phyloP scores from a whole-genome alignment of 805 yeast genomes.

The Ogataea chonburiensis region DNA sequence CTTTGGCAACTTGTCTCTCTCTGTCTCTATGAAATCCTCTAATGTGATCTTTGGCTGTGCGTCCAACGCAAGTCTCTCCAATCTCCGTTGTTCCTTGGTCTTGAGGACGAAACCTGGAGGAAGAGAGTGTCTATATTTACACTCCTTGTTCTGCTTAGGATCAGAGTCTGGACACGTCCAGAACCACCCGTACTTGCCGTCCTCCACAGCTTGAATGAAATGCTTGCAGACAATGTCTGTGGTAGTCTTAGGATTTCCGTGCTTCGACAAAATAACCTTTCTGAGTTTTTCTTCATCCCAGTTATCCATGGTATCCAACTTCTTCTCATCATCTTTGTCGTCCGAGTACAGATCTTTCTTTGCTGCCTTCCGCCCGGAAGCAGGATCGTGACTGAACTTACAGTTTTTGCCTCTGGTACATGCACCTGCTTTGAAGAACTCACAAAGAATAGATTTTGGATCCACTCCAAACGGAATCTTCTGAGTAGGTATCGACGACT shows the following conservation, averaged over 20 bases:
- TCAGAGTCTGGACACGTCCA: slow-evolving; percentile 98
- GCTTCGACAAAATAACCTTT: slow-evolving; percentile 82
- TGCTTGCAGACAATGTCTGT: slow-evolving; percentile 93
- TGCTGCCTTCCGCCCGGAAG: slow-evolving; percentile 79
- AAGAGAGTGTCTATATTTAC: slow-evolving; percentile 92
- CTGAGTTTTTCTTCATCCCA: slow-evolving; percentile 98
- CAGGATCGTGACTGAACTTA: slow-evolving; percentile 89
- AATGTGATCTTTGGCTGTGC: slow-evolving; percentile 85
- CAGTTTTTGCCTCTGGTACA: slow-evolving; percentile 85
- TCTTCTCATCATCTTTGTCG: slow-evolving; percentile 52
- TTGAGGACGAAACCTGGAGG: slow-evolving; percentile 97
- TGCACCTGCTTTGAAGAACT: slow-evolving; percentile 76
- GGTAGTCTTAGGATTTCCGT: slow-evolving; percentile 90
- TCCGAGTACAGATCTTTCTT: slow-evolving; percentile 94
- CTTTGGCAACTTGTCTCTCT: slow-evolving; percentile 78
- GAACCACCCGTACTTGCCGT: slow-evolving; percentile 98
- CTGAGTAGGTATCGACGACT: slow-evolving; percentile 63
- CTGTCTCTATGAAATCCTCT: slow-evolving; percentile 94
- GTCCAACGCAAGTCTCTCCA: slow-evolving; percentile 83
- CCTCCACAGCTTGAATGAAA: slow-evolving; percentile 96
- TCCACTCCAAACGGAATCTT: slow-evolving; percentile 96
- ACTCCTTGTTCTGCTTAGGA: slow-evolving; percentile 47
- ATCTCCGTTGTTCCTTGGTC: slow-evolving; percentile 91
- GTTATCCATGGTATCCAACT: slow-evolving; percentile 82
- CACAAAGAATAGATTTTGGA: slow-evolving; percentile 91